phyloP scores from a whole-genome alignment of 305 asterid genomes.

The Fraxinus sp. region DNA sequence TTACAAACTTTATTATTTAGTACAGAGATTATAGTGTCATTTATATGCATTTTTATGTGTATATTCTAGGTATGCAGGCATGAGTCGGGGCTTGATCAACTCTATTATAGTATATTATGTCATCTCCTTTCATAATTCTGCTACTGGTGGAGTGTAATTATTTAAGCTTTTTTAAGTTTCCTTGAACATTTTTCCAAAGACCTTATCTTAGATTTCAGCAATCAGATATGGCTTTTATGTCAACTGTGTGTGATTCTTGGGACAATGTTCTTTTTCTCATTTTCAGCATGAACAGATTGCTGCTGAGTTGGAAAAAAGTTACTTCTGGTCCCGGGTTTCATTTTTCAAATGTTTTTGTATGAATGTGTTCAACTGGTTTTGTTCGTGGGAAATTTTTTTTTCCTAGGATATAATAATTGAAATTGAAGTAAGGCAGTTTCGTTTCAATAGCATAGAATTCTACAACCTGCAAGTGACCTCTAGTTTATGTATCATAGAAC shows the following conservation, averaged over 20 bases:
- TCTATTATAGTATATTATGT: too few relatives aligned
- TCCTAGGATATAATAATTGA: background rate
- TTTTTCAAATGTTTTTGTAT: background rate
- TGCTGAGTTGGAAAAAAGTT: background rate
- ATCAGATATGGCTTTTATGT: background rate
- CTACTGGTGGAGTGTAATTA: background rate
- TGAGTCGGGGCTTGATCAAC: background rate
- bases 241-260: background rate
- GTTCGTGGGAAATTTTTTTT: background rate
- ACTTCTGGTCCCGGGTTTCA: background rate
- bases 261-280: background rate
- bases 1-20: background rate
- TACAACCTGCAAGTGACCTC: background rate
- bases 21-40: background rate
- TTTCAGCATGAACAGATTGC: background rate
- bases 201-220: background rate
- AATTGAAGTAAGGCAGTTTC: background rate
- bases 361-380: background rate
- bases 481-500: background rate
- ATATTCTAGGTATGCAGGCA: background rate
- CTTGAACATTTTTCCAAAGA: background rate
- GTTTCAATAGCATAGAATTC: background rate
- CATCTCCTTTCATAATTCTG: background rate
- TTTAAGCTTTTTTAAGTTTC: background rate
- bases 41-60: background rate